phyloP scores from a whole-genome alignment of 345 rosid species.

The Gossypium sturtianum region DNA sequence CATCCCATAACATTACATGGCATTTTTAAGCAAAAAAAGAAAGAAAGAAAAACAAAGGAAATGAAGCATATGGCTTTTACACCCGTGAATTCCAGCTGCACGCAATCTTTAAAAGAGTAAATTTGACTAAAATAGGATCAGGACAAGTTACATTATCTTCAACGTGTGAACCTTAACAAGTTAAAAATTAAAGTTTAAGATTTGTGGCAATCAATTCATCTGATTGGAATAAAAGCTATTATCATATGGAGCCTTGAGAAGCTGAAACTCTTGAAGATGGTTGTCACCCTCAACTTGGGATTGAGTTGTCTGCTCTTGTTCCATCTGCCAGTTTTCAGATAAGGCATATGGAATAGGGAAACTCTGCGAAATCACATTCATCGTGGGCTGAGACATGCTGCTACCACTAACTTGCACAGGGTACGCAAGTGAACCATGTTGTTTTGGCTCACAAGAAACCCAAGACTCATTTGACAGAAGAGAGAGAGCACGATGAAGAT shows the following conservation, averaged over 20 bases:
- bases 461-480: constrained; percentile 92
- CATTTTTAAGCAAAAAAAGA: too few species aligned
- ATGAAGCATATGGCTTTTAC: too few species aligned
- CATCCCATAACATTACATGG: too few species aligned
- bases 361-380: constrained; percentile 21
- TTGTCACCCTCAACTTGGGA: constrained; percentile 27
- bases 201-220: constrained; percentile 30
- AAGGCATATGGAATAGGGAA: constrained; percentile 26
- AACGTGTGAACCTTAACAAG: neutral
- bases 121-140: too few species aligned
- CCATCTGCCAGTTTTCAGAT: constrained; percentile 40
- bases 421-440: constrained; percentile 37
- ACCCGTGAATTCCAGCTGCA: too few species aligned
- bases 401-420: constrained; percentile 19
- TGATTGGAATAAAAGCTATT: constrained; percentile 37
- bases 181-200: constrained; percentile 6
- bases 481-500: constrained; percentile 98
- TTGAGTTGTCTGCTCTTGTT: constrained; percentile 26
- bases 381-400: constrained; percentile 26
- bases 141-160: neutral
- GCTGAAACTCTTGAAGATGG: constrained; percentile 45
- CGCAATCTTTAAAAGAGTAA: too few species aligned
- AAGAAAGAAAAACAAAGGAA: too few species aligned
- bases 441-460: constrained; percentile 45
- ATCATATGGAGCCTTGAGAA: constrained; percentile 33